These are phyloP conservation scores for Apophysomyces ossiformis DNA, from an alignment of 371 early-diverging fungal species.

Conservation along the genomic window DNA sequence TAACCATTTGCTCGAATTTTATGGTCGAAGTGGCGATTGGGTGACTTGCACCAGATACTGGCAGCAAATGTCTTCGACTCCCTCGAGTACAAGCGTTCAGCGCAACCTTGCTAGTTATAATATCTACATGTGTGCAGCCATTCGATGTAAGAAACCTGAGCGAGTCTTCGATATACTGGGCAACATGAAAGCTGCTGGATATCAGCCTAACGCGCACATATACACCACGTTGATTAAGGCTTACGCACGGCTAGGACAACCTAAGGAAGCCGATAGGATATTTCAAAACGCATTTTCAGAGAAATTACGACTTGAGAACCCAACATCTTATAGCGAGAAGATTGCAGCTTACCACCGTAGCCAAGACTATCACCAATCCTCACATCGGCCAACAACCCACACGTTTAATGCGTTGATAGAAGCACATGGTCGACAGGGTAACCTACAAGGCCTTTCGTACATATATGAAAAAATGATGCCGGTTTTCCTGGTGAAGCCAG, in stretches of 20 bases:
- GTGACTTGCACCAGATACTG: conserved; percentile 20
- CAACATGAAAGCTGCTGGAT: conserved; percentile 21
- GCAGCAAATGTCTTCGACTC: conserved; percentile 17
- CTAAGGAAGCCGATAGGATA: conserved; percentile 34
- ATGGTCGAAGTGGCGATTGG: conserved; percentile 42
- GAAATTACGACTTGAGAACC: not conserved
- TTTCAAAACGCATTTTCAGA: conserved; percentile 30
- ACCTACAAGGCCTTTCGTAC: conserved; percentile 29
- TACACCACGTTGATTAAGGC: conserved; percentile 47
- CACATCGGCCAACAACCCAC: conserved; percentile 26
- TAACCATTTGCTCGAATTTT: conserved; percentile 48
- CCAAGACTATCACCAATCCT: not conserved
- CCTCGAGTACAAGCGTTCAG: conserved; percentile 20
- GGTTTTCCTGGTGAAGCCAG: conserved; percentile 26
- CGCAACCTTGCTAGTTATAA: conserved; percentile 31
- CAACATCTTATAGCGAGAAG: conserved; percentile 16
- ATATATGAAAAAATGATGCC: conserved; percentile 49
- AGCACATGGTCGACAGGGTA: conserved; percentile 45
- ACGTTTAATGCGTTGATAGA: conserved; percentile 46
- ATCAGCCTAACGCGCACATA: conserved; percentile 39
- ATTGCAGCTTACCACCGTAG: conserved; percentile 11
- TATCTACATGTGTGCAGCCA: conserved; percentile 45
- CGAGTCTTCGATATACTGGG: conserved; percentile 33
- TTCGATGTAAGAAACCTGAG: conserved; percentile 27
- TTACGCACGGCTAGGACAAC: conserved; percentile 40